Conservation (phyloP, 176 grass and related monocot species). For the Oryza nivara region DNA sequence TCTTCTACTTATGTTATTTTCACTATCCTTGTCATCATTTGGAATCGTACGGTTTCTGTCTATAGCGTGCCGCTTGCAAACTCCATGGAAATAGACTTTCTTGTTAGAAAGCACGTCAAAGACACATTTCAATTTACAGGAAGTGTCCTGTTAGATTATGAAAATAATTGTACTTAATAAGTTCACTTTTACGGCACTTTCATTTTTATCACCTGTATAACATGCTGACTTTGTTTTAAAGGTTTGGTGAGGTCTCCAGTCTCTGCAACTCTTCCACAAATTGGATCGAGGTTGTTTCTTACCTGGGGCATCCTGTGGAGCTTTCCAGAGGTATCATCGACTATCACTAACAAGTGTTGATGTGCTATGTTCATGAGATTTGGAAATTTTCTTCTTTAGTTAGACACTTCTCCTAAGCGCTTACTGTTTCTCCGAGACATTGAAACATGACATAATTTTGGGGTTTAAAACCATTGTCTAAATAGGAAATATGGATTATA, state of each 20-base stretch:
- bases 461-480: not conserved
- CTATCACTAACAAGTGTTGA: conserved; percentile 4
- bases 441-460: not conserved
- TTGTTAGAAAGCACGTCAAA: not conserved
- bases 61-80: not conserved
- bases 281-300: conserved; percentile 57
- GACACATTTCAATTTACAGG: not conserved
- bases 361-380: not conserved
- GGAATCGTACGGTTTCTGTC: not conserved
- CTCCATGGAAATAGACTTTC: not conserved
- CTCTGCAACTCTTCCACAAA: conserved; percentile 58
- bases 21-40: not conserved
- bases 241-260: conserved; percentile 57
- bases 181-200: not conserved
- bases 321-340: conserved; percentile 45
- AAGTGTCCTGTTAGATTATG: not conserved
- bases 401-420: not conserved
- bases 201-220: not conserved
- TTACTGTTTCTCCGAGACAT: not conserved
- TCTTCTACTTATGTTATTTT: not conserved
- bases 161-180: not conserved
- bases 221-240: conserved; percentile 1
- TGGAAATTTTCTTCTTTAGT: too few species aligned
- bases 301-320: conserved; percentile 60
- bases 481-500: not conserved